These are phyloP conservation scores for Trichoderma aggressivum DNA, from an alignment of 2,329 filamentous ascomycete species.

Conservation along the genomic window DNA sequence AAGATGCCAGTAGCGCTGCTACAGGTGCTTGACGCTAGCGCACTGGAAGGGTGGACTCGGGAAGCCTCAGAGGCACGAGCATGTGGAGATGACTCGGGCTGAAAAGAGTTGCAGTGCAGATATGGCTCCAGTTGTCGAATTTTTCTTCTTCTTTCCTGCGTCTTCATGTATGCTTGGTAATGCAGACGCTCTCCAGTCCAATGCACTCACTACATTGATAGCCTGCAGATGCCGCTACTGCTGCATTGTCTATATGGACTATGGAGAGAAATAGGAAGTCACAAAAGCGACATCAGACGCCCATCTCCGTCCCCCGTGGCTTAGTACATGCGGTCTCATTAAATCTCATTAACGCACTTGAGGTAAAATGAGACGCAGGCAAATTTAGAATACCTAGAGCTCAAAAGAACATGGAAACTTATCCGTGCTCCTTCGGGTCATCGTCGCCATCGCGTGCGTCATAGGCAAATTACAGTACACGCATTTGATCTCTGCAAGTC, in stretches of 20 bases:
- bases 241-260: not conserved
- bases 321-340: not conserved
- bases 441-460: constrained; percentile 5
- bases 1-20: not conserved
- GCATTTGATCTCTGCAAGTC: not conserved
- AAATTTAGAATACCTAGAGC: not conserved
- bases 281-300: not conserved
- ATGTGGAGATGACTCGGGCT: constrained; percentile 16
- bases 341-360: not conserved
- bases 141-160: not conserved
- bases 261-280: not conserved
- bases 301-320: not conserved
- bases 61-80: constrained; percentile 5
- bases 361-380: not conserved
- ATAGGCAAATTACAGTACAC: constrained; percentile 4
- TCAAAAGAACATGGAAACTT: not conserved
- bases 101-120: not conserved
- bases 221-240: not conserved
- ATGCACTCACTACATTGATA: not conserved
- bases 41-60: constrained; percentile 11
- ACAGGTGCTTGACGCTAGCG: not conserved
- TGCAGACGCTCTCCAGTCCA: not conserved
- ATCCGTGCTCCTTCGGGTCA: not conserved
- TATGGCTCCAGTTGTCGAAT: not conserved
- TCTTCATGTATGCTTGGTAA: not conserved